A percentile compares a stretch with the other conserved stretches of the same genome.
These are phyloP conservation scores for Rhizopus arrhizus DNA, from an alignment of 371 early-diverging fungal species.

Conservation along the genomic window DNA sequence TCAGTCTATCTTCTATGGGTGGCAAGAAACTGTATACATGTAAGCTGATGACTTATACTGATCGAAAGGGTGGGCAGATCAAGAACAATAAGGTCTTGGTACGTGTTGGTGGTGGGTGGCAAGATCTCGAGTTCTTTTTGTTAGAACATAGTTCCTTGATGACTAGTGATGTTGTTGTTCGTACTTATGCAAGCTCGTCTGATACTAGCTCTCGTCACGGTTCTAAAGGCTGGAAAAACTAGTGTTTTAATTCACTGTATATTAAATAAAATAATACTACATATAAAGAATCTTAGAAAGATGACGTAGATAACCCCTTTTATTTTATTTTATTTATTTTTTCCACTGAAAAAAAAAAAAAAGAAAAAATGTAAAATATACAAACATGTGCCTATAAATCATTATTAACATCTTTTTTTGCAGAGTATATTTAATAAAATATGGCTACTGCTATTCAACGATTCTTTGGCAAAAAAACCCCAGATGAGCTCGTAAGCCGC, in stretches of 20 bases:
- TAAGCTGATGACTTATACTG: constrained; percentile 50
- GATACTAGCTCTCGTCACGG: constrained; percentile 3
- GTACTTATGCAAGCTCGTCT: constrained; percentile 15
- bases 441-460: constrained; percentile 57
- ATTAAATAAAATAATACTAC: too few species aligned
- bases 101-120: constrained; percentile 74
- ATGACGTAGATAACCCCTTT: too few species aligned
- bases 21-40: constrained; percentile 54
- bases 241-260: not conserved
- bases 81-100: constrained; percentile 59
- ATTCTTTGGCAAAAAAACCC: constrained; percentile 67
- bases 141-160: constrained; percentile 34
- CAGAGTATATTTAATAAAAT: not conserved
- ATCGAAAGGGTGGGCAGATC: constrained; percentile 23
- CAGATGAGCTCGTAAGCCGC: constrained; percentile 61
- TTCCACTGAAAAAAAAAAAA: too few species aligned
- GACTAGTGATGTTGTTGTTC: constrained; percentile 37
- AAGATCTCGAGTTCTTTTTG: constrained; percentile 66
- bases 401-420: too few species aligned
- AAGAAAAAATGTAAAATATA: too few species aligned
- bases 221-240: constrained; percentile 6
- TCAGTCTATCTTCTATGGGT: constrained; percentile 43
- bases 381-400: too few species aligned
- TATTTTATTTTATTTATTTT: too few species aligned
- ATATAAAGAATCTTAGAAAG: too few species aligned